phyloP scores from a whole-genome alignment of 169 alveolate genomes.

The Cryptosporidium baileyi region DNA sequence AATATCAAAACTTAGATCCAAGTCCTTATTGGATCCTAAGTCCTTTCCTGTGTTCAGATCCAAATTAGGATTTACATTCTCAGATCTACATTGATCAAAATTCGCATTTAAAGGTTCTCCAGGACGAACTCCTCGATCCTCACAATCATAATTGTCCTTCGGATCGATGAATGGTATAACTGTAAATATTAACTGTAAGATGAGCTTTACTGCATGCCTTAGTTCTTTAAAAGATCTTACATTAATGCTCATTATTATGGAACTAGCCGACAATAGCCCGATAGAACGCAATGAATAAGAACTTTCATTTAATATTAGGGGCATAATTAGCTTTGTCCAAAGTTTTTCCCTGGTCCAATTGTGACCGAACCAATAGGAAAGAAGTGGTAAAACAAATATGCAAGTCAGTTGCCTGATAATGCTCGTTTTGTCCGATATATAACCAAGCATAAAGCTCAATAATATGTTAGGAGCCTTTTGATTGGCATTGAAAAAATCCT shows the following conservation, averaged over 20 bases:
- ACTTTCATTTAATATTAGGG: constrained; percentile 3
- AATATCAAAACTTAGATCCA: neutral
- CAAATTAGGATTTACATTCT: neutral
- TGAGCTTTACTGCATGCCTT: neutral
- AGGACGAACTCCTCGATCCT: neutral
- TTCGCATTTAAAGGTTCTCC: neutral
- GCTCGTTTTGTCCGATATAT: constrained; percentile 1
- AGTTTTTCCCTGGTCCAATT: constrained; percentile 10
- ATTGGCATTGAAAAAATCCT: neutral
- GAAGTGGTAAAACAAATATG: constrained; percentile 9
- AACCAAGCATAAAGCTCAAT: neutral
- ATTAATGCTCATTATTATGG: neutral
- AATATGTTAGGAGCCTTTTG: neutral
- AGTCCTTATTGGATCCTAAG: no score
- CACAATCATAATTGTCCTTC: neutral
- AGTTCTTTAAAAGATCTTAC: constrained; percentile 8
- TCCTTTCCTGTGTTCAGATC: no score
- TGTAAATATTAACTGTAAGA: constrained; percentile 6
- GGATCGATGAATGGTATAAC: neutral
- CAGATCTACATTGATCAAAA: neutral
- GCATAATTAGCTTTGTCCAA: constrained; percentile 3
- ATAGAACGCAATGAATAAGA: neutral
- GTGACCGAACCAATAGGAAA: constrained; percentile 27
- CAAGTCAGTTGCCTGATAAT: constrained; percentile 47
- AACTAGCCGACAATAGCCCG: constrained; percentile 13